These are phyloP conservation scores for Coemansia erecta DNA, from an alignment of 192 early-diverging fungal species.

Conservation along the genomic window DNA sequence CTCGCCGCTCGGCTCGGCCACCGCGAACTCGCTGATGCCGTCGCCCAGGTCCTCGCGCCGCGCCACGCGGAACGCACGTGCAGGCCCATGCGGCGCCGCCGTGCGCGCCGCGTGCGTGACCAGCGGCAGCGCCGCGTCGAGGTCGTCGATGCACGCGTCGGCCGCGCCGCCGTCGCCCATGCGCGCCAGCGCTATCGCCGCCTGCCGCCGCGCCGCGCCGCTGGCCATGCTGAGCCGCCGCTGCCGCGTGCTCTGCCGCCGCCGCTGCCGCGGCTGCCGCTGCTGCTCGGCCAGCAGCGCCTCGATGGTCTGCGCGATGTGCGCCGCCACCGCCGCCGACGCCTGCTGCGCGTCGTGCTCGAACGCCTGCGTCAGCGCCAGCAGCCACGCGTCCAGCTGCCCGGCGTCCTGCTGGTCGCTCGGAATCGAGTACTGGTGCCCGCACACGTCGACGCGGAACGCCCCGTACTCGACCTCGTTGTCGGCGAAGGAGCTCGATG, in stretches of 20 bases:
- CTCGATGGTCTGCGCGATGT: slow-evolving; percentile 17
- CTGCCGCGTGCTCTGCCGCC: too few relatives aligned
- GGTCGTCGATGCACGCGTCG: not conserved
- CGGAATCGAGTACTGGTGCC: slow-evolving; percentile 41
- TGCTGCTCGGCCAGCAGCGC: not conserved
- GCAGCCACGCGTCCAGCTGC: slow-evolving; percentile 18
- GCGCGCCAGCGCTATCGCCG: too few relatives aligned
- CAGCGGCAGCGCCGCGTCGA: not conserved
- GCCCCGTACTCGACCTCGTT: slow-evolving; percentile 24
- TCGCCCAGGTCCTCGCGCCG: not conserved
- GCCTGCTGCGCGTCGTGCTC: not conserved
- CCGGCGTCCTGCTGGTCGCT: slow-evolving; percentile 18
- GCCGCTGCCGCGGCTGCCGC: too few relatives aligned
- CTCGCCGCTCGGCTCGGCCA: not conserved
- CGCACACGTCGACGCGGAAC: slow-evolving; percentile 50
- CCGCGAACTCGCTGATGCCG: slow-evolving; percentile 12
- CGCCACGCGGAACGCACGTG: not conserved
- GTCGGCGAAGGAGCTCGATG: not conserved
- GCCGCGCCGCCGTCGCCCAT: too few relatives aligned
- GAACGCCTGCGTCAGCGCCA: not conserved
- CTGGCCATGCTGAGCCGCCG: too few relatives aligned
- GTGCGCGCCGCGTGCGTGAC: not conserved
- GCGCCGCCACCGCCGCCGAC: slow-evolving; percentile 14
- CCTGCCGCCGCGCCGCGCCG: too few relatives aligned
- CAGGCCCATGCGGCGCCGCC: not conserved